A percentile compares a stretch with the other conserved stretches of the same genome.
Evolutionary conservation across 2,329 filamentous ascomycete species (phyloP).

Genomic region (Aspergillus flavus): DNA sequence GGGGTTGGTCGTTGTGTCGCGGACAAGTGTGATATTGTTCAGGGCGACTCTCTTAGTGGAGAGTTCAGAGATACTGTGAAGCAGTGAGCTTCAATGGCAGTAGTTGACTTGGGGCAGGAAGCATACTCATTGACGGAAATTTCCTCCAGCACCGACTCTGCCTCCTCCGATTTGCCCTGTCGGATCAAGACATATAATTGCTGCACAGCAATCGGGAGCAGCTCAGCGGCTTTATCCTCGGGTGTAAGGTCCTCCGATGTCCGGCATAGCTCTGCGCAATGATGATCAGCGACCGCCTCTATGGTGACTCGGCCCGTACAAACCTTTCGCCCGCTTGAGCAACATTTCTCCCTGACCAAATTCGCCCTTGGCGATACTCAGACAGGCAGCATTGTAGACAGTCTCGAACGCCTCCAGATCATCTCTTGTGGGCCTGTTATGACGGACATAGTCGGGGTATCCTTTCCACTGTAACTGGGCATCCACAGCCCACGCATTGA

Average conservation of each 20-base stretch:
- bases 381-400: slow-evolving; percentile 66
- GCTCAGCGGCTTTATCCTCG: slow-evolving; percentile 61
- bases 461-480: slow-evolving; percentile 65
- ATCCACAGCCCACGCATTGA: slow-evolving; percentile 63
- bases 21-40: slow-evolving; percentile 58
- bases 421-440: slow-evolving; percentile 58
- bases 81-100: slow-evolving; percentile 12
- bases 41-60: slow-evolving; percentile 63
- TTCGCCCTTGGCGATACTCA: slow-evolving; percentile 63
- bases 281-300: background rate
- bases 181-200: slow-evolving; percentile 61
- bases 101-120: background rate
- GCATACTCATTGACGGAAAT: slow-evolving; percentile 56
- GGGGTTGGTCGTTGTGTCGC: slow-evolving; percentile 54
- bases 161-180: slow-evolving; percentile 59
- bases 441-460: slow-evolving; percentile 52
- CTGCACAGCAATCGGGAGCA: slow-evolving; percentile 64
- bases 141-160: slow-evolving; percentile 53
- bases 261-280: slow-evolving; percentile 56
- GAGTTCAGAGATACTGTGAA: slow-evolving; percentile 55
- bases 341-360: slow-evolving; percentile 61
- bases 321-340: slow-evolving; percentile 60
- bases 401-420: slow-evolving; percentile 67
- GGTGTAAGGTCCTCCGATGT: slow-evolving; percentile 61
- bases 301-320: slow-evolving; percentile 11